Percentiles rank a stretch among this genome's conserved stretches.
Evolutionary conservation across 371 early-diverging fungal genomes (phyloP).

Genomic region (Massospora cicadina): DNA sequence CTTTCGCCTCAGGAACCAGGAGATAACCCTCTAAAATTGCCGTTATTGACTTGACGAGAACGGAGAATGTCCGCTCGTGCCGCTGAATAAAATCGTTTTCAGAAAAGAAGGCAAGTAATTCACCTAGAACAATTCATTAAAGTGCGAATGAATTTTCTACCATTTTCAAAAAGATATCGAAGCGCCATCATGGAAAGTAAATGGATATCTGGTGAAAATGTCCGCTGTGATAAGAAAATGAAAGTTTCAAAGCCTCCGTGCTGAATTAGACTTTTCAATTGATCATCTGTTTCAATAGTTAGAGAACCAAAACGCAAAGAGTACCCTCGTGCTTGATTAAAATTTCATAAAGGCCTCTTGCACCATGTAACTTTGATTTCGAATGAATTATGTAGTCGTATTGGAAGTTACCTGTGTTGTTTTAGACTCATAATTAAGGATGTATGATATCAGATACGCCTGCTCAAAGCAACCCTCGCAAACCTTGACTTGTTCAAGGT

Average conservation of each 20-base stretch:
- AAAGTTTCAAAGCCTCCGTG: not conserved
- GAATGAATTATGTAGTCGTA: not conserved
- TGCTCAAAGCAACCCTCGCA: constrained; percentile 1
- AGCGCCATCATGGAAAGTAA: not conserved
- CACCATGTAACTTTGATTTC: constrained; percentile 5
- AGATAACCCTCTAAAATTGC: not conserved
- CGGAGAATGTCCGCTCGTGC: not conserved
- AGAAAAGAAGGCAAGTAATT: not conserved
- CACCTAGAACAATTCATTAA: not conserved
- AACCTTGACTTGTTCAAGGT: not conserved
- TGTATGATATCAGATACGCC: constrained; percentile 3
- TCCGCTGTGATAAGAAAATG: not conserved
- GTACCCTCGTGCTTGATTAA: not conserved
- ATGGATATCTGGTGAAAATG: constrained; percentile 6
- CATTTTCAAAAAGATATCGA: constrained; percentile 2
- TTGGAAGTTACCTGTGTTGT: not conserved
- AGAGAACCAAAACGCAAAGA: not conserved
- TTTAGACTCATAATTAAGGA: constrained; percentile 1
- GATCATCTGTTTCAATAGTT: not conserved
- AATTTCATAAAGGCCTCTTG: not conserved
- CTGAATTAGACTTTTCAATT: not conserved
- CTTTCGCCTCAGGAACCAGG: not conserved
- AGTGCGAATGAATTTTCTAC: not conserved
- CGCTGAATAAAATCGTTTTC: not conserved
- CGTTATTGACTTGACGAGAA: not conserved